These are phyloP conservation scores for Tetrahymena malaccensis DNA, from an alignment of 73 alveolate species.

Conservation along the genomic window DNA sequence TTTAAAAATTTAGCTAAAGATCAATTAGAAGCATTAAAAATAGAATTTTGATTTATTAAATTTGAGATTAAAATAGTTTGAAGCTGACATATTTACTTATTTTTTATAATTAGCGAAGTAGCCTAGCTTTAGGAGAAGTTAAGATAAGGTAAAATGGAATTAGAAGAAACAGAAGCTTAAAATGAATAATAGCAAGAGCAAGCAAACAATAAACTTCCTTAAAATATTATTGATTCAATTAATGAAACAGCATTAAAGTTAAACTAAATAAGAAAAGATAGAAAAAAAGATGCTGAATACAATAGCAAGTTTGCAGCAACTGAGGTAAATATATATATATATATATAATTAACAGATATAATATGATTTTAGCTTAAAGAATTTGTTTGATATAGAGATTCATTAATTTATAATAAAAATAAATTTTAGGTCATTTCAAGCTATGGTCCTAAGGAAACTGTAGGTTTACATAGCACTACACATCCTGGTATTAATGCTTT, in stretches of 20 bases:
- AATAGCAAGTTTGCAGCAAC: constrained; percentile 24
- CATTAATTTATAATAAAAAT: neutral
- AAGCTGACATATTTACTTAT: neutral
- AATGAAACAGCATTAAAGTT: constrained; percentile 7
- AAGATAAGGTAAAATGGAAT: neutral
- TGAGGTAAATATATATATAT: neutral
- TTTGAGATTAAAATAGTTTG: neutral
- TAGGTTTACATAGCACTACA: neutral
- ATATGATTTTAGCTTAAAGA: no score
- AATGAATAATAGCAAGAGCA: neutral
- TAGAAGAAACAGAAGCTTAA: constrained; percentile 5
- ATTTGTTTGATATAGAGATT: no score
- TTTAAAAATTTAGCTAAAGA: neutral
- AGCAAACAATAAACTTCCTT: neutral
- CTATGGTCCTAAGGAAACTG: constrained; percentile 10
- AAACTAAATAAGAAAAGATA: constrained; percentile 9
- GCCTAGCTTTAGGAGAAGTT: constrained; percentile 15
- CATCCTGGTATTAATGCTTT: neutral
- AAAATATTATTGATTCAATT: neutral
- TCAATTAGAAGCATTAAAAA: neutral
- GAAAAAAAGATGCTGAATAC: constrained; percentile 1
- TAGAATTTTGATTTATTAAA: no score
- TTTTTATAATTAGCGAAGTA: constrained; percentile 1
- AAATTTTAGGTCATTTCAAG: constrained; percentile 1
- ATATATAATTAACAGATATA: neutral